phyloP scores from a whole-genome alignment of 176 grass and related monocot species.

The Sorghum bicolor region DNA sequence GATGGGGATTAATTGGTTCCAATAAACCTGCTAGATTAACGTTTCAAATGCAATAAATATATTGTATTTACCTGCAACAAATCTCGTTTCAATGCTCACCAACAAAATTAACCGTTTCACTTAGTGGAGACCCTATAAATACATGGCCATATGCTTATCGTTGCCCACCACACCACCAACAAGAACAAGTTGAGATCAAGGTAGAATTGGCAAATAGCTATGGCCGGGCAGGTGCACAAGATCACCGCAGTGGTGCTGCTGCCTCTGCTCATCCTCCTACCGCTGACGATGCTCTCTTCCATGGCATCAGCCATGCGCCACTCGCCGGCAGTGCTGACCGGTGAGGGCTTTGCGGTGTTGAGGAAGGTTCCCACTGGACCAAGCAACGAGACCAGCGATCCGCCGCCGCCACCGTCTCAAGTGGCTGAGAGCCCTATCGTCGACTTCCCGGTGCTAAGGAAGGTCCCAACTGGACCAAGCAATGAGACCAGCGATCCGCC shows the following conservation, averaged over 20 bases:
- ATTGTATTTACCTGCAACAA: too few relatives aligned
- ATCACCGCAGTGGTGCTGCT: neutral
- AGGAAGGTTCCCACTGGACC: neutral
- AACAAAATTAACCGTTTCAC: too few relatives aligned
- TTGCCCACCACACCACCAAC: too few relatives aligned
- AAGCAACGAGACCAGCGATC: too few relatives aligned
- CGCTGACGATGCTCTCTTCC: neutral
- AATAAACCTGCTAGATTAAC: too few relatives aligned
- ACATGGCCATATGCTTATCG: too few relatives aligned
- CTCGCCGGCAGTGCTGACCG: neutral
- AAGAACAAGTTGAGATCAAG: too few relatives aligned
- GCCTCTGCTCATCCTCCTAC: neutral
- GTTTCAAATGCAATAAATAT: too few relatives aligned
- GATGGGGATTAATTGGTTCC: too few relatives aligned
- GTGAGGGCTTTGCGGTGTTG: neutral
- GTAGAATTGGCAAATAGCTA: neutral
- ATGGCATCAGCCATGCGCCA: neutral
- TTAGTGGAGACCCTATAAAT: too few relatives aligned
- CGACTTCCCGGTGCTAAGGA: neutral
- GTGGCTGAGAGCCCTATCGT: too few relatives aligned
- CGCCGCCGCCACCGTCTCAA: neutral
- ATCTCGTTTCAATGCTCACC: too few relatives aligned
- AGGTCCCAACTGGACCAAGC: neutral
- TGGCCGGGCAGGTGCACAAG: neutral
- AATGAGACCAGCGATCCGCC: neutral